These are phyloP conservation scores for Alternaria triticimaculans DNA, from an alignment of 2,329 filamentous ascomycete species.

Conservation along the genomic window DNA sequence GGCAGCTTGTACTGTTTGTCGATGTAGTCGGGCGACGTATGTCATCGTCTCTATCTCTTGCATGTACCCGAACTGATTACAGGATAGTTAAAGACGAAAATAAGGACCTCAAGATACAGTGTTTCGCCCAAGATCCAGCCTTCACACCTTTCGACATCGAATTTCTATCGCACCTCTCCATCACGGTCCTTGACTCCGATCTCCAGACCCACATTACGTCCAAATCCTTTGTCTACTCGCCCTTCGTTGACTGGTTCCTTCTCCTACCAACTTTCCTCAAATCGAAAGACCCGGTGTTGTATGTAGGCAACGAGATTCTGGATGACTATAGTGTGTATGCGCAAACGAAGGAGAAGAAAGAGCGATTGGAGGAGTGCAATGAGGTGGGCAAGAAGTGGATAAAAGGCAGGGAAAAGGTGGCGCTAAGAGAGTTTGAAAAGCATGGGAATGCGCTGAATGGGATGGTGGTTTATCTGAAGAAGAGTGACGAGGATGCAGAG, in stretches of 20 bases:
- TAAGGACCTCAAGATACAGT: constrained; percentile 1
- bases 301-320: constrained; percentile 47
- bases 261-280: constrained; percentile 41
- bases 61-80: not conserved
- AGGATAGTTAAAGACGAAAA: not conserved
- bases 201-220: constrained; percentile 31
- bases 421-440: constrained; percentile 36
- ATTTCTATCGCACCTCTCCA: constrained; percentile 33
- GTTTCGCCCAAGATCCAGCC: constrained; percentile 46
- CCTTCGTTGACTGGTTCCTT: constrained; percentile 48
- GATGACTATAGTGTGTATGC: constrained; percentile 37
- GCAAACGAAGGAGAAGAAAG: constrained; percentile 31
- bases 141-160: constrained; percentile 42
- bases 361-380: constrained; percentile 37
- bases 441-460: constrained; percentile 43
- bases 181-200: constrained; percentile 19
- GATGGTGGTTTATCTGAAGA: constrained; percentile 39
- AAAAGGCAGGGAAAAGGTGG: constrained; percentile 18
- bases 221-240: constrained; percentile 41
- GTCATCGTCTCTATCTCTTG: not conserved
- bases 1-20: constrained; percentile 48
- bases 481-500: not conserved
- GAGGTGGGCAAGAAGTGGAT: constrained; percentile 34
- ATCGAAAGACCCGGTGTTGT: constrained; percentile 38
- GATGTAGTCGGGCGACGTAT: constrained; percentile 25